Conservation (phyloP, 805 yeast genomes). For the Starmerella potacharoeniae region DNA sequence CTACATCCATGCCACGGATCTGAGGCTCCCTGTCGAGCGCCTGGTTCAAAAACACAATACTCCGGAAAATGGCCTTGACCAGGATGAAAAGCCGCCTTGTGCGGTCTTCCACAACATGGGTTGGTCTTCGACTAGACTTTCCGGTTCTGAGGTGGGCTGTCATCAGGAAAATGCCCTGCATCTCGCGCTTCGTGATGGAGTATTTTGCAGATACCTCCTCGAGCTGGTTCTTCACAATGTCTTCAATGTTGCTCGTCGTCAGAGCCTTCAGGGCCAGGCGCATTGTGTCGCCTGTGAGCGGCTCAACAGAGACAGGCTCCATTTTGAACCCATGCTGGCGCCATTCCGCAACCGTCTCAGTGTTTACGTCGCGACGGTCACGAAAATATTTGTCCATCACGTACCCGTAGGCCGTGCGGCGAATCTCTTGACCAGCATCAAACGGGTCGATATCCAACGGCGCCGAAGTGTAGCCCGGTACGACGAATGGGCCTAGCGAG, state of each 20-base stretch:
- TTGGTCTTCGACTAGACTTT: neutral
- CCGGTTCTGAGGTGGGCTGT: neutral
- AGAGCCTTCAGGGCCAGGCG: neutral
- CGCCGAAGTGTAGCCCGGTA: neutral
- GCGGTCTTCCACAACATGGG: neutral
- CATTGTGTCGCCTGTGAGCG: neutral
- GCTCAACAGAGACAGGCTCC: neutral
- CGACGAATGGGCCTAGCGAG: neutral
- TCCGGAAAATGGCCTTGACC: neutral
- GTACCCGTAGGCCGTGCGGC: constrained; percentile 3
- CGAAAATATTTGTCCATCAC: neutral
- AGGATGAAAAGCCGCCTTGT: neutral
- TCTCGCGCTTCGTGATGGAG: neutral
- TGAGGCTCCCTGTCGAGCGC: neutral
- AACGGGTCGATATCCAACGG: neutral
- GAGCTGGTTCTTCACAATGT: constrained; percentile 1
- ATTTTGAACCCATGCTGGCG: neutral
- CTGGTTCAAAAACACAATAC: neutral
- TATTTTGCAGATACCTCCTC: neutral
- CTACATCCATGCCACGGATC: neutral
- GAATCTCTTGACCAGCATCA: constrained; percentile 4
- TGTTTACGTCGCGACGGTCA: neutral
- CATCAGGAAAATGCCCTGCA: neutral
- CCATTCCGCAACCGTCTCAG: neutral
- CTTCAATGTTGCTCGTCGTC: neutral